Base-by-base conservation (phyloP, 345 rosid species). In the Sisymbrium irio region DNA sequence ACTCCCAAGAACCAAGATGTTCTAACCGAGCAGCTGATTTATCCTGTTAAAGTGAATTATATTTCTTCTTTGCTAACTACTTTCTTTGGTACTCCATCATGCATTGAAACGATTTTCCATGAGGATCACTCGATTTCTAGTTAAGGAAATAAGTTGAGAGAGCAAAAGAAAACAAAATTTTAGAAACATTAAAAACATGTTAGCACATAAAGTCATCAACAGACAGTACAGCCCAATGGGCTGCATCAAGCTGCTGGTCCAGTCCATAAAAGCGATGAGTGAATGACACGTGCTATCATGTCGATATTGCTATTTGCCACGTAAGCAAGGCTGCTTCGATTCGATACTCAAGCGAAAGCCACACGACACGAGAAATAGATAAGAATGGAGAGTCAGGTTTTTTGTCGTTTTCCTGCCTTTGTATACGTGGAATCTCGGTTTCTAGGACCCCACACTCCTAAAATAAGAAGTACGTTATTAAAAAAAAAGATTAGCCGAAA, bases 341-440 rank as follows among this genome's bases (percentile, higher is more conserved):
- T 37, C 7, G 72, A 46, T 64, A 62, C 72, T 13, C 51, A 15
- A 30, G 3, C 7, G 33, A 4, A 50, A 62, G 33, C 76, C 55
- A 54, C 65, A 56, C 40, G 50, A 57, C 57, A 39, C 12, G 59
- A 17, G 56, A 51, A 60, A 40, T 75, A 60, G 74, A 75, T 75
- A 75, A 75, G 74, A 22, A 68, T 75, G 47, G 56, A 68, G 42
- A 51, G 13, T 51, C 69, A 68, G 74, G 12, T 66, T 39, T 32
- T 42, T 61, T 75, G 69, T 61, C 69, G 30, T 30, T 41, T 67
- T 22, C 47, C 3, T 22, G 18, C 22, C 19, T 54, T 22, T 59
- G 55, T 7, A 39, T 68, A 68, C 41, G 58, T 68, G 79, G 64
- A 60, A 51, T 51, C 64, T 68, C 73, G 61, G 17, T 65, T 65